Conservation (phyloP, 2,329 filamentous ascomycete genomes). For the Stachybotrys elegans region DNA sequence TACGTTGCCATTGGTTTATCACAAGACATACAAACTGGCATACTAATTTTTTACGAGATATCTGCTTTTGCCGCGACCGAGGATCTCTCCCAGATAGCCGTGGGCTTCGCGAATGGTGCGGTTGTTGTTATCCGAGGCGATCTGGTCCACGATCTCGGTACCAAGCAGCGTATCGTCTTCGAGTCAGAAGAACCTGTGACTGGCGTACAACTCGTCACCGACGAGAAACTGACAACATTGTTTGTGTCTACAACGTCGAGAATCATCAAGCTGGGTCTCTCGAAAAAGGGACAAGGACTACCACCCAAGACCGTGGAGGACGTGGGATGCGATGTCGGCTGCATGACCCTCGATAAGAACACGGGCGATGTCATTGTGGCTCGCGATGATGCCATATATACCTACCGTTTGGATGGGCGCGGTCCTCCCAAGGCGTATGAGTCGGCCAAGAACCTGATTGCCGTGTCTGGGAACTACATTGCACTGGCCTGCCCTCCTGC, state of each 20-base stretch:
- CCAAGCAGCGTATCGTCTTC: conserved; percentile 89
- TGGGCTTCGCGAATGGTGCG: conserved; percentile 92
- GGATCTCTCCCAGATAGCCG: conserved; percentile 86
- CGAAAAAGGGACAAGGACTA: conserved; percentile 83
- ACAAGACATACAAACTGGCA: conserved; percentile 4
- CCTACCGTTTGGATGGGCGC: conserved; percentile 79
- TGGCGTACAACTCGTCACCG: conserved; percentile 70
- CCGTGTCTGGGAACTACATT: conserved; percentile 79
- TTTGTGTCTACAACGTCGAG: conserved; percentile 90
- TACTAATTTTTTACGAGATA: conserved; percentile 44
- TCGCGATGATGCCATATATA: conserved; percentile 91
- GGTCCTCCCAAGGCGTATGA: conserved; percentile 90
- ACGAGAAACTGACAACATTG: conserved; percentile 63
- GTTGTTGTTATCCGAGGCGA: conserved; percentile 93
- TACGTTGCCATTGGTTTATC: conserved; percentile 28
- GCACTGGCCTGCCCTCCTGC: conserved; percentile 75
- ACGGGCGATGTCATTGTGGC: conserved; percentile 87
- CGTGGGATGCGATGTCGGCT: conserved; percentile 83
- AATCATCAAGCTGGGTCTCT: conserved; percentile 81
- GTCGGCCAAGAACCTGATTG: conserved; percentile 77
- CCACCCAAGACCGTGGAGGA: conserved; percentile 87
- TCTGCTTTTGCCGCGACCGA: conserved; percentile 84
- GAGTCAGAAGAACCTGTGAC: conserved; percentile 97
- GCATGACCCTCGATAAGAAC: conserved; percentile 80
- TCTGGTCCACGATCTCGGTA: conserved; percentile 89